Conservation (phyloP, 1,284 basidiomycete genomes). For the Chiua sp. region DNA sequence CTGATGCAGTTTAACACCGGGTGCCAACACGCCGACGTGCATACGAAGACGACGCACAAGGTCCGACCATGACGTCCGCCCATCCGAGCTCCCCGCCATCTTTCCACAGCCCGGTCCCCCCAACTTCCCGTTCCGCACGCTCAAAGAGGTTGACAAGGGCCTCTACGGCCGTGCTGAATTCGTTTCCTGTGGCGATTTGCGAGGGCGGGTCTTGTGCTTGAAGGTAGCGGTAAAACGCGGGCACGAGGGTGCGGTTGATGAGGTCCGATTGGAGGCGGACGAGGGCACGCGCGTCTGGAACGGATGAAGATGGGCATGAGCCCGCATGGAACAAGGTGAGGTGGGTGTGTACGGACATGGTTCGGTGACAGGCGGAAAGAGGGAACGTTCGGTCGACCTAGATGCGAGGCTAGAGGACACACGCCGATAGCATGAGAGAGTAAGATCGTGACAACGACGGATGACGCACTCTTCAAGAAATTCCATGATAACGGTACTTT, state of each 20-base stretch:
- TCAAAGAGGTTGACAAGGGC: conserved; percentile 63
- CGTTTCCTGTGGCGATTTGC: conserved; percentile 61
- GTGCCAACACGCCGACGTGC: no score
- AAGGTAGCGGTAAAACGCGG: conserved; percentile 79
- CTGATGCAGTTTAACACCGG: conserved; percentile 36
- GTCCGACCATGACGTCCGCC: conserved; percentile 74
- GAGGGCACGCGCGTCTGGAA: conserved; percentile 62
- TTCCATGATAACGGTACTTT: conserved; percentile 76
- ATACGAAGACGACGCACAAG: conserved; percentile 60
- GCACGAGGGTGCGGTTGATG: conserved; percentile 67
- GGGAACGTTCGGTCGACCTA: conserved; percentile 49
- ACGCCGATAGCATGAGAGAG: background rate
- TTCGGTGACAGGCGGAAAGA: conserved; percentile 62
- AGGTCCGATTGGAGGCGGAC: conserved; percentile 74
- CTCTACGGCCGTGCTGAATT: conserved; percentile 61
- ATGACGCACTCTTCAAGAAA: conserved; percentile 71
- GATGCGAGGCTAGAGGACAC: conserved; percentile 49
- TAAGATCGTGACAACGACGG: background rate
- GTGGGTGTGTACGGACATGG: conserved; percentile 53
- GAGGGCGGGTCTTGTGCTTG: conserved; percentile 71
- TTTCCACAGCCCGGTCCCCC: conserved; percentile 60
- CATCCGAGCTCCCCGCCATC: conserved; percentile 62
- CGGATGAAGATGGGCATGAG: background rate
- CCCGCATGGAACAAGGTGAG: background rate
- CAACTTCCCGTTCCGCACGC: conserved; percentile 55